Evolutionary conservation across 192 early-diverging fungal genomes (phyloP).

Genomic region (Dissophora globulifera): DNA sequence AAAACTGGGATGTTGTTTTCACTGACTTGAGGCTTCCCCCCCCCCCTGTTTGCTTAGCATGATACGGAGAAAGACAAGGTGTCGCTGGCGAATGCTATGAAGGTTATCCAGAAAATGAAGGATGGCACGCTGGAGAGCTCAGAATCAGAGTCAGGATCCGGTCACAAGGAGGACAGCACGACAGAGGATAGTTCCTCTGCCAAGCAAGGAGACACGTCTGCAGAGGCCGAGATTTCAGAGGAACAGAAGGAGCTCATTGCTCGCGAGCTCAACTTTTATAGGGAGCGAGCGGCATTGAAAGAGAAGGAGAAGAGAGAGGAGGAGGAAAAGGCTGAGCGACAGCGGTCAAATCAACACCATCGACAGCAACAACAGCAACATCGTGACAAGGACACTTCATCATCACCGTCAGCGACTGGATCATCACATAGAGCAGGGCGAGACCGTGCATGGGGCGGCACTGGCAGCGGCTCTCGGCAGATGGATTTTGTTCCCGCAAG

Average conservation of each 20-base stretch:
- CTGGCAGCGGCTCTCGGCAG: conserved; percentile 1
- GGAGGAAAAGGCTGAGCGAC: conserved; percentile 56
- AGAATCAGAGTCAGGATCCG: conserved; percentile 21
- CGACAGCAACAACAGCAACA: conserved; percentile 31
- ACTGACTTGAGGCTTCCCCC: too few species aligned
- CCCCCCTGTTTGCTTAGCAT: conserved; percentile 45
- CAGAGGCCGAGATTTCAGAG: conserved; percentile 51
- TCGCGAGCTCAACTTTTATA: conserved; percentile 69
- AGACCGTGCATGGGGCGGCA: conserved; percentile 18
- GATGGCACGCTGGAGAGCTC: conserved; percentile 47
- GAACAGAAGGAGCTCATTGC: conserved; percentile 69
- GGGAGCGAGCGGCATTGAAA: conserved; percentile 68
- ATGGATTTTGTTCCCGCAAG: conserved; percentile 60
- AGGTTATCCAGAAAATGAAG: conserved; percentile 57
- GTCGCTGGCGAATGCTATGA: conserved; percentile 55
- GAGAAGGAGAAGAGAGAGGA: conserved; percentile 62
- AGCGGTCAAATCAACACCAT: conserved; percentile 26
- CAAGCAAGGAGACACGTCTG: conserved; percentile 13
- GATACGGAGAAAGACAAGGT: conserved; percentile 61
- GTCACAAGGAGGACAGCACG: conserved; percentile 9
- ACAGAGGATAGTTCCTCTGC: conserved; percentile 16
- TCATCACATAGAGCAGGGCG: conserved; percentile 34
- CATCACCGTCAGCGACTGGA: conserved; percentile 22
- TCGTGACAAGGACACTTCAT: conserved; percentile 41
- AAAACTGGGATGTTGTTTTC: neutral